Conservation (phyloP, 805 yeast species). For the Metschnikowia dekortorum region DNA sequence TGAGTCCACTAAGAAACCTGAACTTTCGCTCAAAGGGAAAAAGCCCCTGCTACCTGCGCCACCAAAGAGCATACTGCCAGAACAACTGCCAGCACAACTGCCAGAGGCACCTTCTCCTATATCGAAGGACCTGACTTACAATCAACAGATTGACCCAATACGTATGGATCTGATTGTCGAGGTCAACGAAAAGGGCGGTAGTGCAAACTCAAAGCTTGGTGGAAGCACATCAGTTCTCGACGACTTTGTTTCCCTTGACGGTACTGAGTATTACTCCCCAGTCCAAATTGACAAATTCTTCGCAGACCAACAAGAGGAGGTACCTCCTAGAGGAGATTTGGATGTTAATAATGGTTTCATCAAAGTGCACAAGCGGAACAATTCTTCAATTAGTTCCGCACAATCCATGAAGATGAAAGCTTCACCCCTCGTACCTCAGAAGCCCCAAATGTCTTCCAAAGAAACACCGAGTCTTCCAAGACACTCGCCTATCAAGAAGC, state of each 20-base stretch:
- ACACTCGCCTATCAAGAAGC: background rate
- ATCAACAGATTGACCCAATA: background rate
- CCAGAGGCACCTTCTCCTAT: slow-evolving; percentile 3
- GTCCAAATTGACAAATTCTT: slow-evolving; percentile 13
- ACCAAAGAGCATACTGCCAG: background rate
- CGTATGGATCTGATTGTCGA: background rate
- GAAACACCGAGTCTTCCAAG: background rate
- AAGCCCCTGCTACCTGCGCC: background rate
- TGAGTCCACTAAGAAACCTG: background rate
- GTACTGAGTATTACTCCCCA: slow-evolving; percentile 8
- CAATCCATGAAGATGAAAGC: slow-evolving; percentile 3
- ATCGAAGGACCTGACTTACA: background rate
- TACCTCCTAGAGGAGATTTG: slow-evolving; percentile 17
- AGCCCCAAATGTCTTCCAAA: background rate
- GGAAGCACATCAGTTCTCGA: background rate
- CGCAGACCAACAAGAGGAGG: slow-evolving; percentile 15
- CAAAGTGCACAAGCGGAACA: slow-evolving; percentile 10
- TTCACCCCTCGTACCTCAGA: background rate
- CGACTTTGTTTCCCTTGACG: background rate
- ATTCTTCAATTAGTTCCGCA: slow-evolving; percentile 10
- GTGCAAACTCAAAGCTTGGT: background rate
- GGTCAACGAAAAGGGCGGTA: background rate
- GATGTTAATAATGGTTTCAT: slow-evolving; percentile 9
- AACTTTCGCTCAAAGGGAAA: background rate
- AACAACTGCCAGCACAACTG: background rate